Conservation (phyloP, 768 basidiomycete species). For the Psilocybe azurescens region DNA sequence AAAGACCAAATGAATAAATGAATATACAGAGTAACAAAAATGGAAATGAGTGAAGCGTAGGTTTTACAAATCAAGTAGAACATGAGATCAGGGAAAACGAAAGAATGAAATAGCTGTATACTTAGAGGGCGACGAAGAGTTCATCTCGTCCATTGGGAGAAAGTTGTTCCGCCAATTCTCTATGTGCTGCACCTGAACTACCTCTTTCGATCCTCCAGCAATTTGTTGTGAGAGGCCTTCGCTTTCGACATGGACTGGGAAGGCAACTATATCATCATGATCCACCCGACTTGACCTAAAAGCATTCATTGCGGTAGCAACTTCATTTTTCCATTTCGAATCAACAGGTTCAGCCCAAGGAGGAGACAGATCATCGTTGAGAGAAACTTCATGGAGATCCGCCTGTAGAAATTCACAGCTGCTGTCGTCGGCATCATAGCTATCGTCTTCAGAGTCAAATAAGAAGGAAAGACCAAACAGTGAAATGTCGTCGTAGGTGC, state of each 20-base stretch:
- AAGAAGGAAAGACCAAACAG: neutral
- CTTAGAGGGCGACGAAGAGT: neutral
- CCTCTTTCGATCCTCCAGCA: neutral
- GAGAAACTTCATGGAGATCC: neutral
- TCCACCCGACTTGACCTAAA: constrained; percentile 5
- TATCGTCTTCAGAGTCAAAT: neutral
- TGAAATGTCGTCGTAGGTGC: neutral
- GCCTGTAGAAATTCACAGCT: neutral
- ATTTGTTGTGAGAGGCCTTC: neutral
- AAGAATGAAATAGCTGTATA: neutral
- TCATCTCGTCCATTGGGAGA: neutral
- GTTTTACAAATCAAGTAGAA: neutral
- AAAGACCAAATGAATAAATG: no score
- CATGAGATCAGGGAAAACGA: neutral
- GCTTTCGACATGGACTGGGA: neutral
- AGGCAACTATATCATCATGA: constrained; percentile 9
- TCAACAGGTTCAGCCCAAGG: neutral
- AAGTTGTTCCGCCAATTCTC: constrained; percentile 8
- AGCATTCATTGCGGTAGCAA: constrained; percentile 6
- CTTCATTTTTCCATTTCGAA: constrained; percentile 3
- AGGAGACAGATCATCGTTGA: neutral
- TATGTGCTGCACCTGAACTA: neutral
- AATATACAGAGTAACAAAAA: no score
- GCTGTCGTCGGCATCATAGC: constrained; percentile 1
- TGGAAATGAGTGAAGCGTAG: no score